phyloP scores from a whole-genome alignment of 2,329 filamentous ascomycete species.

The Fusarium chuoi region DNA sequence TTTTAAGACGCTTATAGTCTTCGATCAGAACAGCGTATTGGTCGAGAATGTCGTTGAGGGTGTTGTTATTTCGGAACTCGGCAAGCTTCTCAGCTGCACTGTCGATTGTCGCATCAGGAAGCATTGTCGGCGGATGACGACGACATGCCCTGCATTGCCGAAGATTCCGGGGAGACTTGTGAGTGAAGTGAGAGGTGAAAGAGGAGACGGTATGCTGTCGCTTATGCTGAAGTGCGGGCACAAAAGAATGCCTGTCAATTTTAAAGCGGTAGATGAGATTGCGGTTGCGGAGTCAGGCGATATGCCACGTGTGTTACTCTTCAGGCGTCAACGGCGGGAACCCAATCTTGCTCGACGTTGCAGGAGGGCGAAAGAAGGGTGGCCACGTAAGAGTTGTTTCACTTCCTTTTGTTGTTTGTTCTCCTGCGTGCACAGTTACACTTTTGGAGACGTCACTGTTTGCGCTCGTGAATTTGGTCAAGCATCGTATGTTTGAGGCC shows the following conservation, averaged over 20 bases:
- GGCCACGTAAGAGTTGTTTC: neutral
- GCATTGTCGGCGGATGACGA: constrained; percentile 26
- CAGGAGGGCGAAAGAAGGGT: neutral
- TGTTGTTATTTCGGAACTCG: constrained; percentile 44
- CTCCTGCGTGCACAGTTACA: neutral
- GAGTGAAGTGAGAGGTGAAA: too few relatives aligned
- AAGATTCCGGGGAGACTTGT: neutral
- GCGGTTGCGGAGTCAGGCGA: constrained; percentile 8
- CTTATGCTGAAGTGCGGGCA: constrained; percentile 13
- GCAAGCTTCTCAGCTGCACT: constrained; percentile 44
- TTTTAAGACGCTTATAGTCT: constrained; percentile 65
- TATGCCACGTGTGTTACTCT: constrained; percentile 3
- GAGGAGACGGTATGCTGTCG: neutral
- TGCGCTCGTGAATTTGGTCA: neutral
- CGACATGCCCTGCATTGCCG: constrained; percentile 29
- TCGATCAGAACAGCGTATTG: constrained; percentile 56
- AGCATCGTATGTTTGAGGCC: neutral
- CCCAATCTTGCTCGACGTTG: neutral
- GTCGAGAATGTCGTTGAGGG: constrained; percentile 46
- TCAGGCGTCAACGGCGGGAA: constrained; percentile 3
- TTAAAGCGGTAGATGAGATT: constrained; percentile 5
- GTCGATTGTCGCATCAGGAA: constrained; percentile 35
- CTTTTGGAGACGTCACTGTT: neutral
- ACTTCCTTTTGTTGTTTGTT: neutral
- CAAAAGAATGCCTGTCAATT: neutral